These are phyloP conservation scores for Suillus occidentalis DNA, from an alignment of 768 basidiomycete species.

Conservation along the genomic window DNA sequence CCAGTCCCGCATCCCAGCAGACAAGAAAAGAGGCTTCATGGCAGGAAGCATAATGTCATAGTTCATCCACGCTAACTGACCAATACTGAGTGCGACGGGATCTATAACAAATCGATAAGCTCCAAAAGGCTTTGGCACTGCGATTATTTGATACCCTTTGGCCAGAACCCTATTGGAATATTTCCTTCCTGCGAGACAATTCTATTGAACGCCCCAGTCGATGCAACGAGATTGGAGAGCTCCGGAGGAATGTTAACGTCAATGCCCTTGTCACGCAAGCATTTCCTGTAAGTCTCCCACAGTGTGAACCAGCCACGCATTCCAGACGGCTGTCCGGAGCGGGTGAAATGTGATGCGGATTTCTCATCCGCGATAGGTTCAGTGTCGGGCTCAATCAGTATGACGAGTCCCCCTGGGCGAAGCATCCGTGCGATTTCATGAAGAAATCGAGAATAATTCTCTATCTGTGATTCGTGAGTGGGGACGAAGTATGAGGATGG, in stretches of 20 bases:
- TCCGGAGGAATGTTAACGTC: conserved; percentile 59
- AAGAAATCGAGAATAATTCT: conserved; percentile 59
- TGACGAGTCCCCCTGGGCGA: conserved; percentile 67
- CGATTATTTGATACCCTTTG: conserved; percentile 40
- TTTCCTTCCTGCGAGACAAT: conserved; percentile 55
- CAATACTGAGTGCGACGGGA: conserved; percentile 57
- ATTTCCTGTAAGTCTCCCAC: conserved; percentile 62
- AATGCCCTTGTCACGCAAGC: conserved; percentile 50
- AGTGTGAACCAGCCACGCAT: conserved; percentile 62
- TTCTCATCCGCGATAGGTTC: conserved; percentile 50
- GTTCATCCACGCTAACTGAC: conserved; percentile 74
- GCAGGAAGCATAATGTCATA: conserved; percentile 66
- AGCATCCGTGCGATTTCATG: conserved; percentile 64
- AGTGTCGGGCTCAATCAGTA: conserved; percentile 63
- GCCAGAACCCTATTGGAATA: conserved; percentile 72
- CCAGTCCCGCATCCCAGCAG: conserved; percentile 50
- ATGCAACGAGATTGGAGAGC: conserved; percentile 49
- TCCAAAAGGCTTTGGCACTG: conserved; percentile 10
- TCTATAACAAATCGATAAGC: conserved; percentile 38
- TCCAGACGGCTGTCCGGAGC: conserved; percentile 34
- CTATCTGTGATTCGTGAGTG: conserved; percentile 44
- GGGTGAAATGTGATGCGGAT: conserved; percentile 36
- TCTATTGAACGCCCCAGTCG: conserved; percentile 54
- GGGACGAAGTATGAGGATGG: conserved; percentile 12
- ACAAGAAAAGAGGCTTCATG: conserved; percentile 58